These are phyloP conservation scores for Oryza nivara DNA, from an alignment of 176 grass and related monocot species.

Conservation along the genomic window DNA sequence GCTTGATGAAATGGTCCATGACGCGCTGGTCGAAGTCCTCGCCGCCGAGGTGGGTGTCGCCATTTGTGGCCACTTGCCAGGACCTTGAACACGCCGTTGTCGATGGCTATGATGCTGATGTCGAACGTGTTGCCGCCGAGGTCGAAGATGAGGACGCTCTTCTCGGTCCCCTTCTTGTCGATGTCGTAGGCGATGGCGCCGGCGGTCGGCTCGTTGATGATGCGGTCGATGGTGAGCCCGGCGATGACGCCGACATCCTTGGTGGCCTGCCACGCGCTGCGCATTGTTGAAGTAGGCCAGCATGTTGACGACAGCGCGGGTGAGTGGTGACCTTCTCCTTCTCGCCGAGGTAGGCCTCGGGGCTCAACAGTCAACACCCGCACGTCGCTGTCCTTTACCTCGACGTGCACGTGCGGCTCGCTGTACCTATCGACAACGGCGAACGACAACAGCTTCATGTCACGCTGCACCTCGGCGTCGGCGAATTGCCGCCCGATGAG, in stretches of 20 bases:
- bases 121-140: constrained; percentile 47
- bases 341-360: constrained; percentile 43
- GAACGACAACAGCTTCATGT: background rate
- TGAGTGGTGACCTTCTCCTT: background rate
- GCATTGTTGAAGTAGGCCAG: background rate
- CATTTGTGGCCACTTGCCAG: too few species aligned
- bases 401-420: background rate
- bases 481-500: constrained; percentile 32
- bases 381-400: constrained; percentile 28
- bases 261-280: constrained; percentile 29
- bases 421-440: background rate
- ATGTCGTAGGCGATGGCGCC: constrained; percentile 40
- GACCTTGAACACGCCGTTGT: background rate
- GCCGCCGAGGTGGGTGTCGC: too few species aligned
- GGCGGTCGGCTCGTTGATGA: constrained; percentile 38
- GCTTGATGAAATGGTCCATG: background rate
- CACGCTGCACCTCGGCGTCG: background rate
- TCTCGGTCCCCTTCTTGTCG: constrained; percentile 37
- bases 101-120: constrained; percentile 42
- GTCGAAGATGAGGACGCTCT: constrained; percentile 46
- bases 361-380: constrained; percentile 27
- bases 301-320: background rate
- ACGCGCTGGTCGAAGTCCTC: background rate
- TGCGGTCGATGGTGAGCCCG: constrained; percentile 36
- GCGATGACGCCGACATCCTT: background rate